Conservation (phyloP, 495 filamentous ascomycete genomes). For the Letharia columbiana region DNA sequence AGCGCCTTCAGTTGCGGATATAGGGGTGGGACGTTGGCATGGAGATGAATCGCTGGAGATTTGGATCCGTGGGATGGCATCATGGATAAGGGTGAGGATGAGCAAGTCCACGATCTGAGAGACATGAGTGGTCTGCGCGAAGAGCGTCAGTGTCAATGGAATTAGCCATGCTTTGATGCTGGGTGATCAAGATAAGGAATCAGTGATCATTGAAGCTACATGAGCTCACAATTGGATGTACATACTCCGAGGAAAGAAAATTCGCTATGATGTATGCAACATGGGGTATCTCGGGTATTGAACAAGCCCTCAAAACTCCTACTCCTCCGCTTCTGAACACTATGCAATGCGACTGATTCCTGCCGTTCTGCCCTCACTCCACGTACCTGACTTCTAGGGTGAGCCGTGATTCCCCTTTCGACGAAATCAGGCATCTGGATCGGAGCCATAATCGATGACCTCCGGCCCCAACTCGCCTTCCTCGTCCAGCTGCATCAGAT, state of each 20-base stretch:
- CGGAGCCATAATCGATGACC: conserved; percentile 18
- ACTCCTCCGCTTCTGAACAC: not conserved
- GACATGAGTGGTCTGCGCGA: not conserved
- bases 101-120: not conserved
- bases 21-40: not conserved
- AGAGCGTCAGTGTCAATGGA: not conserved
- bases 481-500: conserved; percentile 30
- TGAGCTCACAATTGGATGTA: not conserved
- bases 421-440: conserved; percentile 10
- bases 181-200: no score
- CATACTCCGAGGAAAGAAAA: not conserved
- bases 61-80: no score
- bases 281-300: not conserved
- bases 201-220: not conserved
- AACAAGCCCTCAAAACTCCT: not conserved
- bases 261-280: not conserved
- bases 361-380: not conserved
- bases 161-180: not conserved
- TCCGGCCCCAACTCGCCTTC: conserved; percentile 16
- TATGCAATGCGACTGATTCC: not conserved
- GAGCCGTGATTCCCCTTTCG: not conserved
- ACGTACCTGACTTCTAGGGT: not conserved
- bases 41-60: not conserved
- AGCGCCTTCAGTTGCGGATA: not conserved
- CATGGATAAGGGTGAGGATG: not conserved